These are phyloP conservation scores for Trichoderma aggressivum DNA, from an alignment of 2,329 filamentous ascomycete species.

Conservation along the genomic window DNA sequence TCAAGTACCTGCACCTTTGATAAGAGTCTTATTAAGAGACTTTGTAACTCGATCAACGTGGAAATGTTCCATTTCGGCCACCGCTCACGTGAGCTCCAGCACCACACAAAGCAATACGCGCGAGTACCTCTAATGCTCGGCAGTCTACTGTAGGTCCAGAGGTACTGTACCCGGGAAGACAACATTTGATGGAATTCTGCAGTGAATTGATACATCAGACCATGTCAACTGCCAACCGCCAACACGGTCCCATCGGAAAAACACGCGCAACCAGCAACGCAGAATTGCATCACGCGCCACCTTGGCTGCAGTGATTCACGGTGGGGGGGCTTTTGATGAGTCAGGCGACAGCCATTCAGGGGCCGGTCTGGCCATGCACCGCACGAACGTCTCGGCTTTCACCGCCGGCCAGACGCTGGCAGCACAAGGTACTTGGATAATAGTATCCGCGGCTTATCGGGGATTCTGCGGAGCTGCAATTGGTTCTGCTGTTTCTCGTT, in stretches of 20 bases:
- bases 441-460: neutral
- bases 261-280: slow-evolving; percentile 5
- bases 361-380: slow-evolving; percentile 9
- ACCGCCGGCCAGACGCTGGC: neutral
- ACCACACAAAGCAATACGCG: neutral
- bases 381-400: slow-evolving; percentile 16
- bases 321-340: slow-evolving; percentile 7
- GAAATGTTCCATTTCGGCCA: neutral
- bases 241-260: neutral
- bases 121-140: neutral
- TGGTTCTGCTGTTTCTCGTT: neutral
- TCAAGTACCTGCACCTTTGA: neutral
- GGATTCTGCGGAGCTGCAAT: neutral
- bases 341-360: slow-evolving; percentile 18
- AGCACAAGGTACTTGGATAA: neutral
- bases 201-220: neutral
- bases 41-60: neutral
- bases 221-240: neutral
- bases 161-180: neutral
- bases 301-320: slow-evolving; percentile 11
- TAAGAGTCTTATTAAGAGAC: too few species aligned
- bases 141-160: neutral
- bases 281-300: slow-evolving; percentile 19
- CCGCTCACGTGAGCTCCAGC: neutral
- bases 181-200: neutral